Percentiles rank a stretch among this genome's conserved stretches.
Conservation (phyloP, 108 stramenopile genomes). For the Nannochloropsis gaditana region DNA sequence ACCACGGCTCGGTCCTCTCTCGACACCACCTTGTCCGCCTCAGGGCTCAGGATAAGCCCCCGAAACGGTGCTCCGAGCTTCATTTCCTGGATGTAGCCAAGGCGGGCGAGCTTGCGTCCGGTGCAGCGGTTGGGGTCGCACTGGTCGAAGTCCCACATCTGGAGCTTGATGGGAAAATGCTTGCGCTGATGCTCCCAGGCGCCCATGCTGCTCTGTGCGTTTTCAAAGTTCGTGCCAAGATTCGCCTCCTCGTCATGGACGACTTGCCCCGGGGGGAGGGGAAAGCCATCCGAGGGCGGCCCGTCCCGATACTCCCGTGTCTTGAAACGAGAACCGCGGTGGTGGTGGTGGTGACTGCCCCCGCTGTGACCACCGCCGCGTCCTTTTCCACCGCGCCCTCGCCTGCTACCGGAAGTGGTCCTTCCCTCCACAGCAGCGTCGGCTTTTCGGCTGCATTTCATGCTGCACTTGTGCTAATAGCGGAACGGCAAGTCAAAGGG, state of each 20-base stretch:
- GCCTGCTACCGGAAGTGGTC: not conserved
- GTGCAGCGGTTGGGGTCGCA: slow-evolving; percentile 97
- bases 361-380: not conserved
- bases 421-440: not conserved
- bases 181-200: not conserved
- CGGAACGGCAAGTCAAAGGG: too few relatives aligned
- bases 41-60: slow-evolving; percentile 86
- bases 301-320: slow-evolving; percentile 8
- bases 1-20: slow-evolving; percentile 67
- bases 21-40: slow-evolving; percentile 74
- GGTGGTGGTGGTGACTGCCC: not conserved
- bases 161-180: slow-evolving; percentile 44
- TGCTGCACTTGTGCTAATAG: not conserved
- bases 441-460: slow-evolving; percentile 12
- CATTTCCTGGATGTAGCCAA: slow-evolving; percentile 59
- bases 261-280: not conserved
- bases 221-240: not conserved
- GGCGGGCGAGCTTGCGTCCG: slow-evolving; percentile 73
- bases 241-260: not conserved
- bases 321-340: not conserved
- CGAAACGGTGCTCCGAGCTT: slow-evolving; percentile 63
- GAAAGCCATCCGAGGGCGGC: not conserved
- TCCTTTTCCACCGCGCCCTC: not conserved
- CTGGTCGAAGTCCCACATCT: slow-evolving; percentile 98
- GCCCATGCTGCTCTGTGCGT: not conserved